Conservation (phyloP, 2,329 filamentous ascomycete genomes). For the Pyricularia grisea region DNA sequence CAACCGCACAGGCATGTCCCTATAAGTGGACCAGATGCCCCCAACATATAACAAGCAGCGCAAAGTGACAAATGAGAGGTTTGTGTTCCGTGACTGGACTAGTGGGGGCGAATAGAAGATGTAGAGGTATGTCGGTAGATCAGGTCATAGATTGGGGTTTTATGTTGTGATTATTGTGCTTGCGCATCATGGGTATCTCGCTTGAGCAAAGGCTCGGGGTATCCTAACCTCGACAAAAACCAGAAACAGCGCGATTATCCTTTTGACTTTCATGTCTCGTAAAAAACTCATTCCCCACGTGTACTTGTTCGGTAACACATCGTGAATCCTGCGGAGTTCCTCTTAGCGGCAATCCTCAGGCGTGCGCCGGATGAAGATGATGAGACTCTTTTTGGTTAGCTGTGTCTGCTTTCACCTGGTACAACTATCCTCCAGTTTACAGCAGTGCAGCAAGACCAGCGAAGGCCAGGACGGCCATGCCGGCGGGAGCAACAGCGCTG, state of each 20-base stretch:
- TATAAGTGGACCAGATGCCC: not conserved
- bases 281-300: not conserved
- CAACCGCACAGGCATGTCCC: not conserved
- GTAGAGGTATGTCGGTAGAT: not conserved
- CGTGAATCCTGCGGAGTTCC: constrained; percentile 1
- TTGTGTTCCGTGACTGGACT: not conserved
- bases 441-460: constrained; percentile 17
- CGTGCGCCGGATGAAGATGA: not conserved
- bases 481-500: constrained; percentile 20
- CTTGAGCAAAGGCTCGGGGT: not conserved
- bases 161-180: not conserved
- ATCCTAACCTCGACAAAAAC: not conserved
- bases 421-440: constrained; percentile 6
- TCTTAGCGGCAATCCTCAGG: not conserved
- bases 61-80: not conserved
- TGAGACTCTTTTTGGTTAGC: not conserved
- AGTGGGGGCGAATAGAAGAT: not conserved
- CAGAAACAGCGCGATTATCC: not conserved
- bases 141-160: not conserved
- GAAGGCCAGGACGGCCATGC: constrained; percentile 14
- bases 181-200: not conserved
- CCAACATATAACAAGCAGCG: not conserved
- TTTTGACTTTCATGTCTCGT: not conserved
- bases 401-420: not conserved
- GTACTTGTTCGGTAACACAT: not conserved